These are phyloP conservation scores for Penicillium bovifimosum DNA, from an alignment of 495 filamentous ascomycete genomes.

Conservation along the genomic window DNA sequence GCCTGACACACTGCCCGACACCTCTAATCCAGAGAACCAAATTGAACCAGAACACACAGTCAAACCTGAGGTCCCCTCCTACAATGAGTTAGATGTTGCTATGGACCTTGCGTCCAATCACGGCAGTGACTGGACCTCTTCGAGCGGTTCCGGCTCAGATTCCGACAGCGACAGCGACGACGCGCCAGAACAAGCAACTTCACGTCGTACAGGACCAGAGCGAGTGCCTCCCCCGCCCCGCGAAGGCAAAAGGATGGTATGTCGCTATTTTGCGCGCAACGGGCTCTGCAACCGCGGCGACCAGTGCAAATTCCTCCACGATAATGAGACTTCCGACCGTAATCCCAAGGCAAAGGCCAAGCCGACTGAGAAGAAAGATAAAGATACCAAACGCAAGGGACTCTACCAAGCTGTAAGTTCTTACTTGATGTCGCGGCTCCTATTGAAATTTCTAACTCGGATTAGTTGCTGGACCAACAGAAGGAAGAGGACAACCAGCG, in stretches of 20 bases:
- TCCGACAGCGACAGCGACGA: conserved; percentile 31
- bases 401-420: conserved; percentile 48
- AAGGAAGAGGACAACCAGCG: conserved; percentile 40
- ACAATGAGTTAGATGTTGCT: background rate
- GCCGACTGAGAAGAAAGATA: conserved; percentile 24
- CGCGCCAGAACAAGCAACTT: conserved; percentile 39
- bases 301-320: conserved; percentile 44
- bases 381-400: conserved; percentile 39
- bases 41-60: conserved; percentile 12
- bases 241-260: conserved; percentile 33
- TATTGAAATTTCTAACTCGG: conserved; percentile 9
- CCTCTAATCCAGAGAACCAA: background rate
- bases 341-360: conserved; percentile 27
- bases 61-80: conserved; percentile 11
- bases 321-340: conserved; percentile 23
- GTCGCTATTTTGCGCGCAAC: conserved; percentile 42
- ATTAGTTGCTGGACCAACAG: conserved; percentile 44
- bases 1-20: background rate
- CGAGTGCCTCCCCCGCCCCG: conserved; percentile 38
- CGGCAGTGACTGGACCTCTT: conserved; percentile 33
- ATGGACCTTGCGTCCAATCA: conserved; percentile 16
- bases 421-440: background rate
- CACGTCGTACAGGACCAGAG: conserved; percentile 39
- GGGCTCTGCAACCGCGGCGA: conserved; percentile 43
- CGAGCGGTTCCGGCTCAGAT: conserved; percentile 31